Base-by-base conservation (phyloP, 257 asterid species). In the Primulina eburnea region DNA sequence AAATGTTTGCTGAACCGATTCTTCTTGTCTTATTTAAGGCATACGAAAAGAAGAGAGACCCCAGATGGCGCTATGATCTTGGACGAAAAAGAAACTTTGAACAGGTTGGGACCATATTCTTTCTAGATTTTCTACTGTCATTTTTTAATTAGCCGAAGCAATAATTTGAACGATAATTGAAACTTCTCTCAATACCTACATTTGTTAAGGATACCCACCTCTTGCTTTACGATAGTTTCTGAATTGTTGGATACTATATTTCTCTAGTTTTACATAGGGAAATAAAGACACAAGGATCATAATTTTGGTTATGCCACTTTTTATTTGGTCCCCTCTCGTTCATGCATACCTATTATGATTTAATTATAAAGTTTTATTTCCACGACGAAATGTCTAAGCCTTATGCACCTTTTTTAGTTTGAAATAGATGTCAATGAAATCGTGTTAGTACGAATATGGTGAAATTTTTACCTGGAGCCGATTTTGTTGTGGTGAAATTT, bases 1-100 rank as follows among this genome's bases (percentile, higher is more conserved):
- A 6, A 8, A 62, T 14, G 4, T 62, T 58, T 55, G 59, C 29
- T 65, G 62, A 62, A 50, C 52, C 59, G 75, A 65, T 30, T 17
- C 40, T 8, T 4, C 24, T 53, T 65, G 38, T 74, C 24, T 56
- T 30, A 28, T 33, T 61, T 34, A 80, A 94, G 99, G 99, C 97
- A 55, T 94, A 91, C 58, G 99, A 94, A 82, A 94, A 91, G 87
- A 89, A 82, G 75, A 82, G 92, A 21, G 71, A 85, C 76, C 89
- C 95, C 18, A 94, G 89, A 78, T 94, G 99, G 99, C 95, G 92
- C 24, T 94, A 91, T 83, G 99, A 94, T 83, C 95, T 91, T 72
- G 97, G 97, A 67, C 84, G 95, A 69, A 94, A 67, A 78, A 86
- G 92, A 80, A 94, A 94, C 79, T 89, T 91, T 30, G 92, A 88